Conservation (phyloP, 305 asterid species). For the Fraxinus sp. region DNA sequence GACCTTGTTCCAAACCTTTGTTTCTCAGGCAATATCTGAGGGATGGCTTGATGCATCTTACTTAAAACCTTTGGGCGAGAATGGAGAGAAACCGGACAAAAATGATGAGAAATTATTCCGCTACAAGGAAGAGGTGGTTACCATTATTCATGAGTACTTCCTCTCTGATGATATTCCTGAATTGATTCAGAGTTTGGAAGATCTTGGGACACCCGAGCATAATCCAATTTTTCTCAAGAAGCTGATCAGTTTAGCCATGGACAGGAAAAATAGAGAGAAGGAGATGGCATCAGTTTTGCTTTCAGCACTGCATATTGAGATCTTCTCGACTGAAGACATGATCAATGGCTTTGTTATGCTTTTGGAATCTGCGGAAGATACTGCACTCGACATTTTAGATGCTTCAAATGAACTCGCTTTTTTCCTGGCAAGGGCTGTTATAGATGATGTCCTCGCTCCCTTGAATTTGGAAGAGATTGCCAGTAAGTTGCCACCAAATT, state of each 20-base stretch:
- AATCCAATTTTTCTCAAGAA: constrained; percentile 81
- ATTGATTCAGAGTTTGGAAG: constrained; percentile 75
- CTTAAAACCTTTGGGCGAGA: constrained; percentile 37
- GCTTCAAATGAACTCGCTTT: constrained; percentile 88
- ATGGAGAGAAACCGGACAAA: constrained; percentile 33
- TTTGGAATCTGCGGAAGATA: constrained; percentile 87
- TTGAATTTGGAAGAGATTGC: constrained; percentile 77
- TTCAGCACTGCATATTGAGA: constrained; percentile 83
- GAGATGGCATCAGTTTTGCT: constrained; percentile 95
- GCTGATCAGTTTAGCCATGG: constrained; percentile 88
- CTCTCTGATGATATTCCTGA: constrained; percentile 91
- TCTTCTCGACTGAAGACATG: constrained; percentile 78
- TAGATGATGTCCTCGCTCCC: constrained; percentile 90
- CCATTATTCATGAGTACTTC: constrained; percentile 76
- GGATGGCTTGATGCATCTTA: constrained; percentile 78
- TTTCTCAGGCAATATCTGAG: constrained; percentile 60
- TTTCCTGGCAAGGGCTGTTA: constrained; percentile 83
- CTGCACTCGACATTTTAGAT: constrained; percentile 84
- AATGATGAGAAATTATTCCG: constrained; percentile 46
- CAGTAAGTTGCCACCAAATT: constrained; percentile 52
- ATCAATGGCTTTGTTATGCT: constrained; percentile 82
- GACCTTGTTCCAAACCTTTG: constrained; percentile 42
- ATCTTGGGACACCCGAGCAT: constrained; percentile 62
- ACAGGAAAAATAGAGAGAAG: constrained; percentile 85
- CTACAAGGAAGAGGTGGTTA: constrained; percentile 65